Base-by-base conservation (phyloP, 441 rosid genomes). In the Arabidopsis hybrid region DNA sequence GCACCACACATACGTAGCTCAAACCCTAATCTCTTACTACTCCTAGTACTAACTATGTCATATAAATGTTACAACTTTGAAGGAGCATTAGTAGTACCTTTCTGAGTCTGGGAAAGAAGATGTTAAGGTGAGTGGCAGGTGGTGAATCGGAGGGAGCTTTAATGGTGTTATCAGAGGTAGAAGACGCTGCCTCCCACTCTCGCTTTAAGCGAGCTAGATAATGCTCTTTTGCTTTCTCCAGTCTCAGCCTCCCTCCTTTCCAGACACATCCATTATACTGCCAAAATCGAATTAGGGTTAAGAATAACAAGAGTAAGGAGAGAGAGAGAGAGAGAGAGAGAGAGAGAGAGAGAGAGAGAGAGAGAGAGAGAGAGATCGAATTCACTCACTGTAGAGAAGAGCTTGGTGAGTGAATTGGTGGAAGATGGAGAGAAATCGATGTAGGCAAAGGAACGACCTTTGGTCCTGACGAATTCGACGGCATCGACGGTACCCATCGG, bases 231-330 rank as follows among this genome's bases (percentile, higher is more conserved):
- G 98, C 98, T 88, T 88, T 92, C 86, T 91, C 98, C 45, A 93
- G 84, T 82, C 87, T 84, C 77, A 95, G 75, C 78, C 70, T 90
- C 60, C 95, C 95, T 56, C 96, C 99, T 70, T 91, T 95, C 99
- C 97, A 95, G 2, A 75, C 76, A 66, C 98, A 95, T 17, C 97
- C 97, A 75, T 89, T 95, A 65, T 90, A 93, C 98, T 95, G 89
- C 70, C 52, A 71, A 45, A 49, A 72, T 38, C 18, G 17, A 45
- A 43, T 13, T 10, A 6, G 6, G 13, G 59, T 53, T 26, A 34
- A 18, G 0, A 17, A 0, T 2, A 32, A 8, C n/a, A 46, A 46
- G 4, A 29, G n/a, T 40, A 26, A 8, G 26, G 7, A 21, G 26
- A 21, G 0, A 21, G 26, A 21, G 26, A 21, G 26, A 21, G 26